These are phyloP conservation scores for Notholithocarpus densiflorus DNA, from an alignment of 306 rosid genomes.

Conservation along the genomic window DNA sequence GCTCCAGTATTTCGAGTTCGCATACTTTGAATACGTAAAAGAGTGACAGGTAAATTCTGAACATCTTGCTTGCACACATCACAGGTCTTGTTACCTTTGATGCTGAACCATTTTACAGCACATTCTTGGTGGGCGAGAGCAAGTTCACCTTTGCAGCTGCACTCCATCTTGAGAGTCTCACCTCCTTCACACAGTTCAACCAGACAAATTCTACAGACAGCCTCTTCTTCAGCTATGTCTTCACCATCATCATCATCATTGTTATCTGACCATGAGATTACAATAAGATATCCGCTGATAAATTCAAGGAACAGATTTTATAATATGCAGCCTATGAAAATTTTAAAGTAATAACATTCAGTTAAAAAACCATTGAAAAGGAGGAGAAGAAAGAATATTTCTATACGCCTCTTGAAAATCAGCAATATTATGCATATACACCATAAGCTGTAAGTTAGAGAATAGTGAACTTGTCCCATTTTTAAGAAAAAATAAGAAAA, in stretches of 20 bases:
- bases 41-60: conserved; percentile 78
- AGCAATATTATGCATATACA: not conserved
- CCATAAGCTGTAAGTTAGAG: not conserved
- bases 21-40: conserved; percentile 66
- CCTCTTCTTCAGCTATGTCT: conserved; percentile 91
- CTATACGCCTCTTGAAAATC: not conserved
- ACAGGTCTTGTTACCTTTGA: conserved; percentile 91
- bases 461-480: not conserved
- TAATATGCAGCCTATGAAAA: not conserved
- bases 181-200: conserved; percentile 96
- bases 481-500: not conserved
- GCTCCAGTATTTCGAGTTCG: conserved; percentile 47
- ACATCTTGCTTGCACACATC: conserved; percentile 96
- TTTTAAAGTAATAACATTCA: not conserved
- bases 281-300: conserved; percentile 15
- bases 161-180: conserved; percentile 95
- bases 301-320: not conserved
- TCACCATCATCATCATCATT: conserved; percentile 54
- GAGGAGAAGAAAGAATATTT: not conserved
- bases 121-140: conserved; percentile 97
- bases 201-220: conserved; percentile 92
- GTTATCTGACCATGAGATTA: conserved; percentile 45
- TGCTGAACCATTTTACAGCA: conserved; percentile 92
- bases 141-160: conserved; percentile 98
- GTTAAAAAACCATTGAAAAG: conserved; percentile 1